Evolutionary conservation across 768 basidiomycete genomes (phyloP).

Genomic region (Mycena latifolia): DNA sequence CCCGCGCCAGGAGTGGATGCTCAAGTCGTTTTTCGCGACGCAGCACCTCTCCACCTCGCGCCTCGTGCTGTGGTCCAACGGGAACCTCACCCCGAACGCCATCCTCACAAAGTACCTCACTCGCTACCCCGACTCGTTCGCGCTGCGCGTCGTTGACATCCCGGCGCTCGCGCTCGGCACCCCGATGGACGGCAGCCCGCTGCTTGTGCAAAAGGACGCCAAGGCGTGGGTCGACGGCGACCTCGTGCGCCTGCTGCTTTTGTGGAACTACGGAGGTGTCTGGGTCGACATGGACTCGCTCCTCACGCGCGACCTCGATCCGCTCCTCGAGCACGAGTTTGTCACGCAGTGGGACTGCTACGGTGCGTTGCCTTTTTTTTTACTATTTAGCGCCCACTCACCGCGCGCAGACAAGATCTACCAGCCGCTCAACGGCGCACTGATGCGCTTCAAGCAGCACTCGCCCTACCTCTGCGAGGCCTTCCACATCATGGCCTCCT

Average conservation of each 20-base stretch:
- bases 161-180: conserved; percentile 78
- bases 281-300: conserved; percentile 99
- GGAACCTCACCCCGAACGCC: conserved; percentile 68
- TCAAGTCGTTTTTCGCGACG: conserved; percentile 95
- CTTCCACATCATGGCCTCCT: conserved; percentile 89
- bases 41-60: conserved; percentile 75
- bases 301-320: conserved; percentile 87
- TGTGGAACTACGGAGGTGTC: conserved; percentile 93
- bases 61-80: conserved; percentile 94
- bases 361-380: conserved; percentile 61
- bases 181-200: conserved; percentile 66
- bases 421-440: conserved; percentile 88
- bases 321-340: conserved; percentile 93
- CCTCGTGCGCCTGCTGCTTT: conserved; percentile 85
- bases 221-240: conserved; percentile 98
- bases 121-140: conserved; percentile 78
- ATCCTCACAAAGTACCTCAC: conserved; percentile 71
- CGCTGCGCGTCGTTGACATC: conserved; percentile 78
- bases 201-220: conserved; percentile 73
- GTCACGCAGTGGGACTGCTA: conserved; percentile 99
- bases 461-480: conserved; percentile 98
- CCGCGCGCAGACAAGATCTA: conserved; percentile 73
- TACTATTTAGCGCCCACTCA: conserved; percentile 1
- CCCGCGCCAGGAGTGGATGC: conserved; percentile 88
- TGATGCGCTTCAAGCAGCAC: conserved; percentile 92